Evolutionary conservation across 1,139 yeast species (phyloP).

Genomic region (Yamadazyma triangularis): DNA sequence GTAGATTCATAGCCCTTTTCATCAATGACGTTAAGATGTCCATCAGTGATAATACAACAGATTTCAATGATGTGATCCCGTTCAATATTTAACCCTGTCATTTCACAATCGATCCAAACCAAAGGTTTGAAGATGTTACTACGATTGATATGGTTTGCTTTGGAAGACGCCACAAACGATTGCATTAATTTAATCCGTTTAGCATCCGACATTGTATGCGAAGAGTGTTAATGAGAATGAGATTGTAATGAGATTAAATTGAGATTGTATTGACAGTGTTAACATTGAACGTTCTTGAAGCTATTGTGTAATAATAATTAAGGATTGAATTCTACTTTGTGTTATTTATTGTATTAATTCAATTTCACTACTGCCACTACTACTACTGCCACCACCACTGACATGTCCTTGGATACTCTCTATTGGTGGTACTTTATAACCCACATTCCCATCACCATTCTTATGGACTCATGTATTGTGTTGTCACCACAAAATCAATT

Average conservation of each 20-base stretch:
- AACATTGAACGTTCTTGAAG: no score
- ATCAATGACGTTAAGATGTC: slow-evolving; percentile 64
- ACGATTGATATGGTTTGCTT: no score
- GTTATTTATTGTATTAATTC: no score
- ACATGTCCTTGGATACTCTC: slow-evolving; percentile 36
- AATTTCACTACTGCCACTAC: no score
- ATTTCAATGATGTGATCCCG: slow-evolving; percentile 83
- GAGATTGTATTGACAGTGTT: no score
- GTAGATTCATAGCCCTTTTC: slow-evolving; percentile 74
- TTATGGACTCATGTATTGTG: slow-evolving; percentile 70
- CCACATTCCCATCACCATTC: slow-evolving; percentile 71
- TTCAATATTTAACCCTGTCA: slow-evolving; percentile 86
- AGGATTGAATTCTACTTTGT: no score
- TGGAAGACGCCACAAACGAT: neutral
- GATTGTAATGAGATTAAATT: no score
- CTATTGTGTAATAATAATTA: no score
- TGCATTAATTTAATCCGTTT: neutral
- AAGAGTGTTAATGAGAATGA: no score
- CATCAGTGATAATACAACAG: slow-evolving; percentile 87
- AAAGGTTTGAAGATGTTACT: slow-evolving; percentile 27
- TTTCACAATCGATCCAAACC: slow-evolving; percentile 82
- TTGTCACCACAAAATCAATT: slow-evolving; percentile 48
- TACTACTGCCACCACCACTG: no score
- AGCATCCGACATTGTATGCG: neutral
- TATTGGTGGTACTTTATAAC: slow-evolving; percentile 46